Conservation (phyloP, 805 yeast species). For the Ogataea siamensis region DNA sequence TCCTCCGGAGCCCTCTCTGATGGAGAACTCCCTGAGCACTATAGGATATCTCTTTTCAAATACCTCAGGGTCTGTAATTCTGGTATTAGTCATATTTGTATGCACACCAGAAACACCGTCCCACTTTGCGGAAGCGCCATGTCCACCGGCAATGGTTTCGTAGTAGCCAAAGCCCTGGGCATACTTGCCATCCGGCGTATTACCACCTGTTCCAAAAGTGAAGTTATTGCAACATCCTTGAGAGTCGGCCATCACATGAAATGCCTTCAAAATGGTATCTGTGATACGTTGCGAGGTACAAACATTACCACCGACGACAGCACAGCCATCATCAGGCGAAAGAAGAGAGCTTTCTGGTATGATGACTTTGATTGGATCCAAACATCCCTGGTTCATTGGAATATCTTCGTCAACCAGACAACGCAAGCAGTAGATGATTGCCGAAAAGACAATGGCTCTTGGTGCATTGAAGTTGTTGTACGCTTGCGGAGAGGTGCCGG, state of each 20-base stretch:
- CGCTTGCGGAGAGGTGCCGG: constrained; percentile 82
- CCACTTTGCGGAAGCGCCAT: constrained; percentile 86
- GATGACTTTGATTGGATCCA: constrained; percentile 68
- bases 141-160: constrained; percentile 94
- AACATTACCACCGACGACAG: constrained; percentile 94
- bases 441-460: constrained; percentile 82
- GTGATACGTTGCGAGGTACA: constrained; percentile 93
- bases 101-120: constrained; percentile 88
- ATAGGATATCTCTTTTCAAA: constrained; percentile 89
- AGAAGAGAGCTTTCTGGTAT: constrained; percentile 64
- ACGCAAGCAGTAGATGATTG: constrained; percentile 82
- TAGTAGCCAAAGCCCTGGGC: constrained; percentile 81
- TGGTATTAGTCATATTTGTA: constrained; percentile 90
- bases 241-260: constrained; percentile 88
- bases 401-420: constrained; percentile 83
- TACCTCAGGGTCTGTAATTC: constrained; percentile 88
- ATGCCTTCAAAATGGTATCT: constrained; percentile 83
- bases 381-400: constrained; percentile 92
- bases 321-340: constrained; percentile 80
- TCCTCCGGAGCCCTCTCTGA: constrained; percentile 80
- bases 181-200: constrained; percentile 46
- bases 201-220: constrained; percentile 83
- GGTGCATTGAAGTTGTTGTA: constrained; percentile 94
- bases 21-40: constrained; percentile 64
- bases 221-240: constrained; percentile 95